These are phyloP conservation scores for Penicillium daleae DNA, from an alignment of 495 filamentous ascomycete genomes.

Conservation along the genomic window DNA sequence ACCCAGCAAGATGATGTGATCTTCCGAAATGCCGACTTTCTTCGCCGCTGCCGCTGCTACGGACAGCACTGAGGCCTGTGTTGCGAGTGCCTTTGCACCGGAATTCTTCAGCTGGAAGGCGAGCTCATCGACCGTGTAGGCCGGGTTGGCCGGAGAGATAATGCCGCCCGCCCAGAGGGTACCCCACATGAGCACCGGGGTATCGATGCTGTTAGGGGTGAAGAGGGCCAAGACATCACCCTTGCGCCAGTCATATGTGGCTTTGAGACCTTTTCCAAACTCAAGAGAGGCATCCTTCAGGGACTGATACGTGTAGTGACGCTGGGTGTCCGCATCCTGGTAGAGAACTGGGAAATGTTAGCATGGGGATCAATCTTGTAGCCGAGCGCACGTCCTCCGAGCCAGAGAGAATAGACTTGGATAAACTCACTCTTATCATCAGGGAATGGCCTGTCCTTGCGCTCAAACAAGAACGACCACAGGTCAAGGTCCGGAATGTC, in stretches of 20 bases:
- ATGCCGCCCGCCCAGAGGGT: slow-evolving; percentile 82
- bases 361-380: background rate
- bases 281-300: slow-evolving; percentile 65
- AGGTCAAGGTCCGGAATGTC: slow-evolving; percentile 60
- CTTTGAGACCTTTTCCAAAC: slow-evolving; percentile 80
- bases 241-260: slow-evolving; percentile 73
- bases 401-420: background rate
- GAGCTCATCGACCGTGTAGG: slow-evolving; percentile 84
- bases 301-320: slow-evolving; percentile 74
- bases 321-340: slow-evolving; percentile 71
- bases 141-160: slow-evolving; percentile 82
- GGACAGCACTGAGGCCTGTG: slow-evolving; percentile 64
- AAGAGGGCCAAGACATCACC: slow-evolving; percentile 76
- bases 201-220: slow-evolving; percentile 78
- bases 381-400: too few species aligned
- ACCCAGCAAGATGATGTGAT: slow-evolving; percentile 76
- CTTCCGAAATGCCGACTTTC: slow-evolving; percentile 64
- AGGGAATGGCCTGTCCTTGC: slow-evolving; percentile 66
- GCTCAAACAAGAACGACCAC: slow-evolving; percentile 79
- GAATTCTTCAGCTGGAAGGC: slow-evolving; percentile 86
- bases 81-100: slow-evolving; percentile 75
- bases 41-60: slow-evolving; percentile 68
- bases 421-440: slow-evolving; percentile 54
- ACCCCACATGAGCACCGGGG: slow-evolving; percentile 73
- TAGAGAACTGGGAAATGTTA: slow-evolving; percentile 69